Evolutionary conservation across 2,329 filamentous ascomycete genomes (phyloP).

Genomic region (Ophiostoma pallidulum): DNA sequence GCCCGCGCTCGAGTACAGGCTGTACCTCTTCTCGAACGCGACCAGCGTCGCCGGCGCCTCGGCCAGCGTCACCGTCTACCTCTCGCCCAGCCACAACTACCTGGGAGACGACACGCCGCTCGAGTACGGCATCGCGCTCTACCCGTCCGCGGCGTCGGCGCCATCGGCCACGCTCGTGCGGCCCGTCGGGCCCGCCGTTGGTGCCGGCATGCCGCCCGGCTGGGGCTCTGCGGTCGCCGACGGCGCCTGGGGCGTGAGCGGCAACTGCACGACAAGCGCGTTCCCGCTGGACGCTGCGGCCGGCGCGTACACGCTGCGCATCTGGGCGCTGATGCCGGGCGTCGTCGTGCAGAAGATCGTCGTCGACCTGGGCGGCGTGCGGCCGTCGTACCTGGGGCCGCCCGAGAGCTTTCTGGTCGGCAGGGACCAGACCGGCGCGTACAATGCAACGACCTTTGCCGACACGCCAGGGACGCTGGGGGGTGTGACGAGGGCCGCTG

Average conservation of each 20-base stretch:
- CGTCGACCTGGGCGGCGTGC: slow-evolving; percentile 44
- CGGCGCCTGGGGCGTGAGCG: slow-evolving; percentile 35
- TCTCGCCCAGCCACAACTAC: slow-evolving; percentile 46
- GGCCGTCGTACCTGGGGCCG: slow-evolving; percentile 45
- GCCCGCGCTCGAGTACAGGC: slow-evolving; percentile 49
- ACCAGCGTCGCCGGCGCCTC: slow-evolving; percentile 20
- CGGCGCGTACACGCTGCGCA: slow-evolving; percentile 38
- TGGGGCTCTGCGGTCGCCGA: slow-evolving; percentile 37
- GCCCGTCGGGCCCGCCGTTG: slow-evolving; percentile 34
- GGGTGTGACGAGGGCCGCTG: not conserved
- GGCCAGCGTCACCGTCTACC: slow-evolving; percentile 37
- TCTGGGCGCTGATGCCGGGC: slow-evolving; percentile 44
- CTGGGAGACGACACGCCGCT: slow-evolving; percentile 39
- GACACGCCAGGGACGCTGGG: slow-evolving; percentile 17
- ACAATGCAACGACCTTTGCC: slow-evolving; percentile 31
- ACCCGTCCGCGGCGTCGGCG: slow-evolving; percentile 26
- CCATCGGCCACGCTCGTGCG: slow-evolving; percentile 26
- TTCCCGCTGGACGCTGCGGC: slow-evolving; percentile 27
- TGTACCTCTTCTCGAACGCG: slow-evolving; percentile 50
- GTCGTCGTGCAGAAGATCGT: slow-evolving; percentile 48
- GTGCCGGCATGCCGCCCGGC: slow-evolving; percentile 30
- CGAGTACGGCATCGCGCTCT: slow-evolving; percentile 41
- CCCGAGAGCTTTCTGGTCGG: slow-evolving; percentile 44
- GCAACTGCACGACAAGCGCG: slow-evolving; percentile 35
- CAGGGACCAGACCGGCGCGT: slow-evolving; percentile 28